Evolutionary conservation across 1,284 basidiomycete genomes (phyloP), one percentile per base, ranked within the genome.

Genomic region (Cutaneotrichosporon arboriforme): DNA sequence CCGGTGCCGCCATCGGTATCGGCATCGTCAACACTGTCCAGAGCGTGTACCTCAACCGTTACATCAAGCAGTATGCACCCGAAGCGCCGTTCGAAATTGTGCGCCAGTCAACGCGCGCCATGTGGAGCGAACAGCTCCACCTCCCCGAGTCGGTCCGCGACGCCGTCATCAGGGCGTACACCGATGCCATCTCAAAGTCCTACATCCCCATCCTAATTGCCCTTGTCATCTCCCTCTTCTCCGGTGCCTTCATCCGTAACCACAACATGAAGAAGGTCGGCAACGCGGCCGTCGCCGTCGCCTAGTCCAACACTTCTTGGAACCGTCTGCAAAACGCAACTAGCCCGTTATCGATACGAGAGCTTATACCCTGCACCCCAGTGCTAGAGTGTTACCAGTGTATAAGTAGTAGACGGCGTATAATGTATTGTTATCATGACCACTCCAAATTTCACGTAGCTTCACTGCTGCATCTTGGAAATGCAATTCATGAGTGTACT

Each of bases 131-230:
- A 7, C 59, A 58, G 7, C 54, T 65, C 42, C 59, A 56, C 8
- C 52, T 72, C 8, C 59, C 72, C 0, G 54, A 44, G 1, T 70
- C 65, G 2, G 52, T 72, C 14, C 69, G 68, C 48, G 58, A 62
- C 4, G 58, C 64, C 3, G 74, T 77, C 49, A 73, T 78, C 48
- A 67, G 73, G n/a, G 76, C 77, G 4, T 79, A 80, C 62, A 67
- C 76, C 21, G 62, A 63, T 17, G 75, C 74, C 15, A 70, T 79
- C 50, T 66, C 69, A 44, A 60, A 68, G 48, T 68, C 69, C 17
- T 78, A 77, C 57, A 65, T 79, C 38, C 76, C 78, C 22, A 73
- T 76, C 34, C 76, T 78, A 21, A 69, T 74, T 1, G 70, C 71
- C 35, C 68, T 73, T 13, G 65, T 64, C 2, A 54, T 77, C 7